Conservation (phyloP, 345 rosid genomes). For the Stellera chamaejasme region DNA sequence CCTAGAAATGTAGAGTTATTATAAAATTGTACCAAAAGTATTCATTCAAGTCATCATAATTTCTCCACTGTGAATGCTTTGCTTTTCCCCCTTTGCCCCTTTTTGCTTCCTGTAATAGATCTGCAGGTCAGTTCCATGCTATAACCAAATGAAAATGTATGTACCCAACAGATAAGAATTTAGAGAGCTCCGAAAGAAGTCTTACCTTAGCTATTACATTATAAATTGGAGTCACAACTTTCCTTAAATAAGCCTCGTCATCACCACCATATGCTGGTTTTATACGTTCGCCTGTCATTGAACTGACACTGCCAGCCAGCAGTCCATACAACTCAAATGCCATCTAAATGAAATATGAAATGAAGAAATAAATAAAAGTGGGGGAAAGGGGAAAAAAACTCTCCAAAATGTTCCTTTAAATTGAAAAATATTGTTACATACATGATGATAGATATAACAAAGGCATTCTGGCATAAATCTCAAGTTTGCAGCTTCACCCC, state of each 20-base stretch:
- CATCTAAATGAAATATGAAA: constrained; percentile 15
- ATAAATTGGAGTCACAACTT: constrained; percentile 62
- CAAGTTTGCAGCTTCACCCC: constrained; percentile 98
- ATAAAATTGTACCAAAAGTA: constrained; percentile 45
- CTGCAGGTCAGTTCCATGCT: background rate
- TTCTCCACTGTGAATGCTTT: constrained; percentile 77
- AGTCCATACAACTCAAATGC: constrained; percentile 42
- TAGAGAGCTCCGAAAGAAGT: constrained; percentile 10
- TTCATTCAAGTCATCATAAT: constrained; percentile 65
- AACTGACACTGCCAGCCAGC: constrained; percentile 65
- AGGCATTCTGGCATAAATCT: constrained; percentile 97
- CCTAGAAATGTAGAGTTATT: background rate
- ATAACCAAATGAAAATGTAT: constrained; percentile 4
- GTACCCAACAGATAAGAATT: background rate
- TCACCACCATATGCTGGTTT: constrained; percentile 68
- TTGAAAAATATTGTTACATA: constrained; percentile 20
- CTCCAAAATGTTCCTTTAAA: background rate
- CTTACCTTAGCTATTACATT: constrained; percentile 43
- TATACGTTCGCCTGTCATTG: constrained; percentile 51
- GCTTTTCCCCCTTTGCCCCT: constrained; percentile 50
- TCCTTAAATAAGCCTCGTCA: constrained; percentile 54
- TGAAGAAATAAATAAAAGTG: background rate
- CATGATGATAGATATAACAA: constrained; percentile 88
- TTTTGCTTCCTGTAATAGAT: constrained; percentile 45
- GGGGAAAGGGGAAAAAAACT: background rate